Evolutionary conservation across 2,329 filamentous ascomycete species (phyloP), one percentile per base, ranked within the genome.

Genomic region (Dactylellina haptotyla): DNA sequence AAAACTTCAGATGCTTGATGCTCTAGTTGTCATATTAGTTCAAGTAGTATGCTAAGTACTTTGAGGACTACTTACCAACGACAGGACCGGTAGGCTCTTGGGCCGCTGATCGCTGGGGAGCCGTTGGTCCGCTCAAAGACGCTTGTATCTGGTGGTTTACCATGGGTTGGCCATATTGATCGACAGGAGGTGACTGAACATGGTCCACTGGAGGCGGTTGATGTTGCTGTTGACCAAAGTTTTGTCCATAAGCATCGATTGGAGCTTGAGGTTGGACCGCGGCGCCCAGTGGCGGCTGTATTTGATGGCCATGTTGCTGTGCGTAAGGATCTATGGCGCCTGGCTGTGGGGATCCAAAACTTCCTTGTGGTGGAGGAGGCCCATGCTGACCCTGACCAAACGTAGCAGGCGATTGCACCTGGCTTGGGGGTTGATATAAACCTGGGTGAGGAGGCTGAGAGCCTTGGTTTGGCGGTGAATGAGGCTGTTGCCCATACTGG

Each of bases 381-480:
- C 45, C 8, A n/a, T 59, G 48, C 14, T 61, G 69, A 39, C 46
- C 63, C 18, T 65, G 67, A 10, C 14, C 59, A 54, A 54, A 54
- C 14, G 23, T 39, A 37, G 3, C 25, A 14, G 61, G 50, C 2
- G 54, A 20, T 23, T 61, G 69, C 6, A 34, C 43, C 28, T 56
- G 63, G n/a, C 25, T 37, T 26, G 69, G 48, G 28, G 53, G 50
- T 37, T 54, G 69, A 28, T 66, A 66, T 28, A 45, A 8, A 34
- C 45, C 43, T 14, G 30, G 16, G 8, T 41, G 48, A 10, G 48
- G 46, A n/a, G 45, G 53, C 10, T 54, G 69, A 20, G 45, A 48
- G 26, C 26, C 43, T 56, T 66, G 61, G 45, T 54, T 32, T 43
- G 61, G 61, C 12, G 69, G 56, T 4, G 69, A 61, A 25, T 73